A percentile compares a stretch with the other conserved stretches of the same genome.
Conservation (phyloP, 1,284 basidiomycete genomes). For the Heliocybe sulcata region DNA sequence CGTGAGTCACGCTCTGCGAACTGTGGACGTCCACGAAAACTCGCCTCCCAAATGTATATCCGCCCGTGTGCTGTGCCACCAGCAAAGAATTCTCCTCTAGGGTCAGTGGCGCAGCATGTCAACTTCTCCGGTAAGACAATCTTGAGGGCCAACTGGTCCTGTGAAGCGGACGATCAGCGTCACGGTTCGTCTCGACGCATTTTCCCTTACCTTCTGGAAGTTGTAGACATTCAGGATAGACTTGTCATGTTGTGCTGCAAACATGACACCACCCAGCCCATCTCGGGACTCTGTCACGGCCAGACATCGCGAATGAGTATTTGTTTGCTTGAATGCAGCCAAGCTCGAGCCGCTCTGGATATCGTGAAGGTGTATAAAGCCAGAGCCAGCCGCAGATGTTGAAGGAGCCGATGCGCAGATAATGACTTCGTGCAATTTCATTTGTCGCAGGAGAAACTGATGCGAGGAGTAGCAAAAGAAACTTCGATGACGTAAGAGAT, state of each 20-base stretch:
- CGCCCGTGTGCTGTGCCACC: conserved; percentile 86
- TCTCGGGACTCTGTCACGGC: conserved; percentile 54
- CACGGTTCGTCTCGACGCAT: not conserved
- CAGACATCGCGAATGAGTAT: conserved; percentile 47
- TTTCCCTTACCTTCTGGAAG: conserved; percentile 65
- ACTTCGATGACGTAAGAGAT: too few relatives aligned
- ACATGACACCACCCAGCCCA: conserved; percentile 68
- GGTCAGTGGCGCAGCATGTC: conserved; percentile 72
- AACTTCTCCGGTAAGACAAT: conserved; percentile 88
- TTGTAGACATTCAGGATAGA: conserved; percentile 74
- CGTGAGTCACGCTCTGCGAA: conserved; percentile 10
- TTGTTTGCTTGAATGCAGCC: conserved; percentile 73
- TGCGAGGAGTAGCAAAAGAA: too few relatives aligned
- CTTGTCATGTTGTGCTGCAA: conserved; percentile 75
- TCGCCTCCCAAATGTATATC: conserved; percentile 92
- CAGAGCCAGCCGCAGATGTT: conserved; percentile 37
- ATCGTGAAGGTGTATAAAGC: conserved; percentile 63
- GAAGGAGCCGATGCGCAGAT: conserved; percentile 54
- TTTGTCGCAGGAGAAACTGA: too few relatives aligned
- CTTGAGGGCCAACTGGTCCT: conserved; percentile 87
- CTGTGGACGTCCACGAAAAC: conserved; percentile 17
- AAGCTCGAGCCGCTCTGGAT: conserved; percentile 62
- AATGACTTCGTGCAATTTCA: conserved; percentile 64
- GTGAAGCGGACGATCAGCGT: conserved; percentile 5
- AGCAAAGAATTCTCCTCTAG: conserved; percentile 71